Conservation (phyloP, 176 grass and related monocot genomes). For the Carex cristatella region DNA sequence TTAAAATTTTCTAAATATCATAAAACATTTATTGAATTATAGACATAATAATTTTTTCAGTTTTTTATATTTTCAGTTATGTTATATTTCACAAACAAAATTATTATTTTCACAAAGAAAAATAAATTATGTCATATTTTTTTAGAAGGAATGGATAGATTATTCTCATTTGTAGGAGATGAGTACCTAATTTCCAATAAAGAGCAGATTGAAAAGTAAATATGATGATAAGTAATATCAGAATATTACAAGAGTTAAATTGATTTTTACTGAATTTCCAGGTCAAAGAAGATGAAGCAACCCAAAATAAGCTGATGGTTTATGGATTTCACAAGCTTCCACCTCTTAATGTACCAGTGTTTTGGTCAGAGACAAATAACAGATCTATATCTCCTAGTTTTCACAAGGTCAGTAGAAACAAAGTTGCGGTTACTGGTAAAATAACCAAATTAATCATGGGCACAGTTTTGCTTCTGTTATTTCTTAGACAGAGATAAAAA, state of each 20-base stretch:
- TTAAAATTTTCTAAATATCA: too few species aligned
- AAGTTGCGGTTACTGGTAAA: neutral
- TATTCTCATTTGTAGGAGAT: neutral
- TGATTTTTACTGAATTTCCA: slow-evolving; percentile 6
- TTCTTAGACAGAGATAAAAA: neutral
- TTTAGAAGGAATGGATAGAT: neutral
- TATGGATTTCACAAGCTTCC: slow-evolving; percentile 42
- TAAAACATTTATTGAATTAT: too few species aligned
- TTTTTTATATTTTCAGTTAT: too few species aligned
- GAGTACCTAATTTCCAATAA: neutral
- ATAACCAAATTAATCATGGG: neutral
- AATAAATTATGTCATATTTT: neutral
- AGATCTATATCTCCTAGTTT: slow-evolving; percentile 36
- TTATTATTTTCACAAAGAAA: too few species aligned
- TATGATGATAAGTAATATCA: neutral
- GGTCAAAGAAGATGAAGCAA: slow-evolving; percentile 25
- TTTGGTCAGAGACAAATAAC: slow-evolving; percentile 45
- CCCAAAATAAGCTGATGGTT: slow-evolving; percentile 17
- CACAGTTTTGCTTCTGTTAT: neutral
- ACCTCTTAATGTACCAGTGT: slow-evolving; percentile 34
- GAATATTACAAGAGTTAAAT: neutral
- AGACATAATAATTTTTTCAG: too few species aligned
- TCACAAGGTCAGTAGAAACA: slow-evolving; percentile 33
- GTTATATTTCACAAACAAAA: too few species aligned
- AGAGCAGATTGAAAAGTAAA: neutral